These are phyloP conservation scores for Fonsecaea erecta DNA, from an alignment of 2,329 filamentous ascomycete genomes.

Conservation along the genomic window DNA sequence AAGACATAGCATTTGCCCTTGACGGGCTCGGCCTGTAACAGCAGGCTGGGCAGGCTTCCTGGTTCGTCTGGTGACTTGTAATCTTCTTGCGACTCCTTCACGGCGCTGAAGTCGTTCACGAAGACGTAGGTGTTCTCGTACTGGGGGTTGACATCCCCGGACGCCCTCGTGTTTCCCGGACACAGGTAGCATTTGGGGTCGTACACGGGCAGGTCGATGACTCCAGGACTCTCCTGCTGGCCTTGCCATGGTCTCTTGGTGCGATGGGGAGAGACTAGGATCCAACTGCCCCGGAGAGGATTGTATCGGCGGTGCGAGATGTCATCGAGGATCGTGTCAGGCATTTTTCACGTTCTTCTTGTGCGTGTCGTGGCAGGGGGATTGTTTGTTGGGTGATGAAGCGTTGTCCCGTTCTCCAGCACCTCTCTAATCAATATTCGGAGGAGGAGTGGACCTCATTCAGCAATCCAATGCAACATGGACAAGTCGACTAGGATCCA, in stretches of 20 bases:
- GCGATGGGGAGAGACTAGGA: slow-evolving; percentile 92
- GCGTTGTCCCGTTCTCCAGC: too few species aligned
- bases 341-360: slow-evolving; percentile 56
- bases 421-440: not conserved
- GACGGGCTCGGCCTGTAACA: slow-evolving; percentile 82
- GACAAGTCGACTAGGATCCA: not conserved
- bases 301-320: slow-evolving; percentile 97
- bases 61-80: slow-evolving; percentile 57
- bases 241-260: slow-evolving; percentile 98
- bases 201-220: slow-evolving; percentile 74
- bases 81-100: slow-evolving; percentile 87
- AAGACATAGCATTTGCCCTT: slow-evolving; percentile 97
- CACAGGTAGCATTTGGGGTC: slow-evolving; percentile 95
- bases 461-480: not conserved
- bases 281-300: slow-evolving; percentile 84
- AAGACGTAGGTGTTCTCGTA: slow-evolving; percentile 91
- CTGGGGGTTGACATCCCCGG: slow-evolving; percentile 82
- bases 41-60: slow-evolving; percentile 69
- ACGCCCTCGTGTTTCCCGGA: slow-evolving; percentile 84
- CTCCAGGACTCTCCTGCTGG: slow-evolving; percentile 73
- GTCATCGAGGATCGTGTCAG: slow-evolving; percentile 81
- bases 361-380: too few species aligned
- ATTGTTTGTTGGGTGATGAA: too few species aligned
- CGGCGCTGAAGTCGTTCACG: slow-evolving; percentile 95
- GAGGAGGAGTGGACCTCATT: not conserved